Base-by-base conservation (phyloP, 139 green algal genomes). In the Yamagishiella unicocca region DNA sequence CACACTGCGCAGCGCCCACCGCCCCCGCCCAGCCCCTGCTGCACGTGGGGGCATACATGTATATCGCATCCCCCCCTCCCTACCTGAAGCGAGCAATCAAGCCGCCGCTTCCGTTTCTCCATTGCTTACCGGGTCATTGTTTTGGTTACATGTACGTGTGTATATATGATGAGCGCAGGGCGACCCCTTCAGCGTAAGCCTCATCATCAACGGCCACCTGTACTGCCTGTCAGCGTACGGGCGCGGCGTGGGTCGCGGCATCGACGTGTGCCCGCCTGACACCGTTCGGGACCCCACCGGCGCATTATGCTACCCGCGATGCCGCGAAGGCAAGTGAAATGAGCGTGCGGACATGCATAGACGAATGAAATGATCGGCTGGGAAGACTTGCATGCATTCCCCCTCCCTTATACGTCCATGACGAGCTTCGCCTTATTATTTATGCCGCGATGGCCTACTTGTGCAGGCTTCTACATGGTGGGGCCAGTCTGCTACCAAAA, bases 161-260 rank as follows among this genome's bases (percentile, higher is more conserved):
- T n/a, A 42, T n/a, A 72, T 12, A 8, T 43, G 22, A 24, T 67
- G 58, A 21, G 29, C 29, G 29, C 67, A 75, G 67, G 35, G 10
- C 29, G 67, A 46, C 17, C 7, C 35, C 35, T 75, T 75, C 35
- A 17, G 29, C 27, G 67, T 75, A 35, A 35, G 67, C 67, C 9
- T 75, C 33, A 50, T 75, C 67, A 75, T 75, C 35, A 75, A 75
- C 67, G 67, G 35, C 67, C 35, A 29, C 10, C 67, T 75, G 22
- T 75, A 75, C 35, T 75, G 67, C 67, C 67, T 75, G 67, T 75
- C 67, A 2, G 67, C 35, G 7, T 33, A 50, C 9, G 67, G 67
- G 4, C 35, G 67, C n/a, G 67, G 67, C 19, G 67, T n/a, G 67
- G 35, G 67, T 35, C 67, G 35, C 2, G 9, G 7, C 35, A 27